These are phyloP conservation scores for Leccinum subtestaceum DNA, from an alignment of 768 basidiomycete species.

Conservation along the genomic window DNA sequence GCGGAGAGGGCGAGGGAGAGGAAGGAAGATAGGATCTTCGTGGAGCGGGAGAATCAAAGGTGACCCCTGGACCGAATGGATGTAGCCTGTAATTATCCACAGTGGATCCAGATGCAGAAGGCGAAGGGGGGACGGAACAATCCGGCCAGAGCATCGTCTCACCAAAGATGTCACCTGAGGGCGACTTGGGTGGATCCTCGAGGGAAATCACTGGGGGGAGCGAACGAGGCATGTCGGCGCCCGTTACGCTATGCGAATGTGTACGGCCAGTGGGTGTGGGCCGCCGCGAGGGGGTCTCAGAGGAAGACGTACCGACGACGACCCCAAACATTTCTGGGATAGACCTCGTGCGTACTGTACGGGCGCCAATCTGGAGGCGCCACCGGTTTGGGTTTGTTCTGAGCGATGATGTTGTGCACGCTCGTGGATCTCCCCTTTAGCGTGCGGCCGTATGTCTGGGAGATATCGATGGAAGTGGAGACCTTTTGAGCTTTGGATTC, in stretches of 20 bases:
- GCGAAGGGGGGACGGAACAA: slow-evolving; percentile 36
- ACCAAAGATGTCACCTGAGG: slow-evolving; percentile 55
- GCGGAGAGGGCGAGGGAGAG: slow-evolving; percentile 57
- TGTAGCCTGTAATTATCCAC: slow-evolving; percentile 35
- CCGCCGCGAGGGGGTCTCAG: slow-evolving; percentile 29
- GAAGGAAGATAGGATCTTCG: slow-evolving; percentile 42
- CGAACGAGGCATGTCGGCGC: slow-evolving; percentile 55
- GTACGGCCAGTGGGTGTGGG: slow-evolving; percentile 48
- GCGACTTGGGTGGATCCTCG: slow-evolving; percentile 25
- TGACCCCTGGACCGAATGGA: slow-evolving; percentile 65
- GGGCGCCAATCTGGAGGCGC: slow-evolving; percentile 20
- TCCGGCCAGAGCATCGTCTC: slow-evolving; percentile 62
- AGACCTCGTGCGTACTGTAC: slow-evolving; percentile 61
- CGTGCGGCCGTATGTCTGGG: slow-evolving; percentile 34
- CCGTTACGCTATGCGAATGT: slow-evolving; percentile 80
- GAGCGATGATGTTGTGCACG: slow-evolving; percentile 54
- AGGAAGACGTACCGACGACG: slow-evolving; percentile 27
- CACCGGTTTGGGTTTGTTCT: slow-evolving; percentile 48
- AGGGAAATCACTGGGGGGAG: slow-evolving; percentile 24
- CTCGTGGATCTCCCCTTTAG: slow-evolving; percentile 65
- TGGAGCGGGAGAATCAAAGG: slow-evolving; percentile 58
- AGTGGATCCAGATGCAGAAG: slow-evolving; percentile 24
- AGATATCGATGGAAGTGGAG: slow-evolving; percentile 32
- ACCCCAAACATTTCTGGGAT: slow-evolving; percentile 55
- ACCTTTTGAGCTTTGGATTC: slow-evolving; percentile 39